Evolutionary conservation across 495 filamentous ascomycete species (phyloP).

Genomic region (Aspergillus heteromorphus): DNA sequence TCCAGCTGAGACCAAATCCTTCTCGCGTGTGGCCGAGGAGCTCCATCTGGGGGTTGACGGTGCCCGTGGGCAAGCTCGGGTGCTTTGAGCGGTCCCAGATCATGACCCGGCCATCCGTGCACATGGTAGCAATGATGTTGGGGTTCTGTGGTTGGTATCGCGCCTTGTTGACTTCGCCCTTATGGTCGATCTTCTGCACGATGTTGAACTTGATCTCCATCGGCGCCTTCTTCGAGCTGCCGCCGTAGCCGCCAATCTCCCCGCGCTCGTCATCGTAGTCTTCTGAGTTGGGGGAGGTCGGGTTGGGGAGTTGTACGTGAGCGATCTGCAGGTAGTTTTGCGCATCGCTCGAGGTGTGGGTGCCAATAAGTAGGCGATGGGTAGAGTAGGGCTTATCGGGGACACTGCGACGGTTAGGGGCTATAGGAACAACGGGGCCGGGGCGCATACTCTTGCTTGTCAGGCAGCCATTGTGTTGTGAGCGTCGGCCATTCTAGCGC

Average conservation of each 20-base stretch:
- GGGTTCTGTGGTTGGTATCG: constrained; percentile 97
- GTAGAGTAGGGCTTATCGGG: constrained; percentile 81
- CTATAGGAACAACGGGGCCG: not conserved
- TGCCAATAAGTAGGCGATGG: constrained; percentile 89
- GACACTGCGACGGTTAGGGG: constrained; percentile 40
- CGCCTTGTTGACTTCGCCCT: constrained; percentile 96
- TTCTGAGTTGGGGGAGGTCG: constrained; percentile 60
- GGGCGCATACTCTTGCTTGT: constrained; percentile 72
- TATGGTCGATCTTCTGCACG: constrained; percentile 93
- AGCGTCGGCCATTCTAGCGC: constrained; percentile 97
- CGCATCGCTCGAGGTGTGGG: constrained; percentile 82
- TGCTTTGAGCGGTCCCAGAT: constrained; percentile 97
- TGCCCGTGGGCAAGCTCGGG: constrained; percentile 61
- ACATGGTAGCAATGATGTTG: constrained; percentile 93
- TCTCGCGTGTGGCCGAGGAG: constrained; percentile 81
- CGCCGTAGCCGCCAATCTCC: constrained; percentile 89
- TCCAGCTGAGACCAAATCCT: constrained; percentile 96
- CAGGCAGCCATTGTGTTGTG: constrained; percentile 96
- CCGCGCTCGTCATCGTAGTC: constrained; percentile 89
- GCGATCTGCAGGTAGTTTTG: constrained; percentile 95
- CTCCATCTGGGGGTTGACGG: constrained; percentile 74
- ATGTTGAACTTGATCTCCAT: constrained; percentile 79
- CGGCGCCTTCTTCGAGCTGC: constrained; percentile 55
- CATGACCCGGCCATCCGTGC: constrained; percentile 77
- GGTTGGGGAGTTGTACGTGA: constrained; percentile 83